phyloP scores from a whole-genome alignment of 2,329 filamentous ascomycete genomes.

The Fusarium nematophilum region DNA sequence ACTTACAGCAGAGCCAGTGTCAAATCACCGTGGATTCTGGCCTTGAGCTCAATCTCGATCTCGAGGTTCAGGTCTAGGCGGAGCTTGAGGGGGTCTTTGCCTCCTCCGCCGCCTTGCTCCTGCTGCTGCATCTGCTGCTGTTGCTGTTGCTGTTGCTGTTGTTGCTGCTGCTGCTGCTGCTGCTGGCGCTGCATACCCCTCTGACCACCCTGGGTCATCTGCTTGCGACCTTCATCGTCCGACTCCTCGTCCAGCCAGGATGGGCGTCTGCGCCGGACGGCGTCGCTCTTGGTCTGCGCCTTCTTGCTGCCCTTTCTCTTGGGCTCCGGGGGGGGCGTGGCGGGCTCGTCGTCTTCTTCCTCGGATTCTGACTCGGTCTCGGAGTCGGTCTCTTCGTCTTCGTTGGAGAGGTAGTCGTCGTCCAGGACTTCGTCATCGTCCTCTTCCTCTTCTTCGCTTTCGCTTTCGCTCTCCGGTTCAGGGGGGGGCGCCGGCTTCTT shows the following conservation, averaged over 20 bases:
- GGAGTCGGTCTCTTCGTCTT: constrained; percentile 28
- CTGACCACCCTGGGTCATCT: constrained; percentile 11
- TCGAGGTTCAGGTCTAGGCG: constrained; percentile 84
- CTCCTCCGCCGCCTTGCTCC: constrained; percentile 30
- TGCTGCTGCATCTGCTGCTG: constrained; percentile 28
- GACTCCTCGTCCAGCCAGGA: constrained; percentile 42
- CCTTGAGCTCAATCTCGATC: constrained; percentile 86
- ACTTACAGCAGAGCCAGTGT: constrained; percentile 76
- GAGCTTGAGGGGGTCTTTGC: constrained; percentile 65
- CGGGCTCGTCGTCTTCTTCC: constrained; percentile 38
- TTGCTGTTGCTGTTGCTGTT: constrained; percentile 35
- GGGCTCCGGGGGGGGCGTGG: constrained; percentile 36
- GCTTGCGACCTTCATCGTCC: constrained; percentile 30
- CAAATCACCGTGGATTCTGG: constrained; percentile 85
- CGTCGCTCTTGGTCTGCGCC: constrained; percentile 18
- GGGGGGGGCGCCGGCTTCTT: constrained; percentile 15
- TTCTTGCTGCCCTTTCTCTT: constrained; percentile 10
- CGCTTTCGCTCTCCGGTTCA: constrained; percentile 31
- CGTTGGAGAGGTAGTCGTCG: constrained; percentile 6
- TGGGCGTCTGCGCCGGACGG: constrained; percentile 30
- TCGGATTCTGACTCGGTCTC: constrained; percentile 38
- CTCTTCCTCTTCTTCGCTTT: constrained; percentile 25
- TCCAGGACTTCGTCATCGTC: constrained; percentile 8
- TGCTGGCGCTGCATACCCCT: constrained; percentile 27
- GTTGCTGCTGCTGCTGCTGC: constrained; percentile 31